These are phyloP conservation scores for Lodderomyces orthopsilosis DNA, from an alignment of 1,139 yeast genomes.

Conservation along the genomic window DNA sequence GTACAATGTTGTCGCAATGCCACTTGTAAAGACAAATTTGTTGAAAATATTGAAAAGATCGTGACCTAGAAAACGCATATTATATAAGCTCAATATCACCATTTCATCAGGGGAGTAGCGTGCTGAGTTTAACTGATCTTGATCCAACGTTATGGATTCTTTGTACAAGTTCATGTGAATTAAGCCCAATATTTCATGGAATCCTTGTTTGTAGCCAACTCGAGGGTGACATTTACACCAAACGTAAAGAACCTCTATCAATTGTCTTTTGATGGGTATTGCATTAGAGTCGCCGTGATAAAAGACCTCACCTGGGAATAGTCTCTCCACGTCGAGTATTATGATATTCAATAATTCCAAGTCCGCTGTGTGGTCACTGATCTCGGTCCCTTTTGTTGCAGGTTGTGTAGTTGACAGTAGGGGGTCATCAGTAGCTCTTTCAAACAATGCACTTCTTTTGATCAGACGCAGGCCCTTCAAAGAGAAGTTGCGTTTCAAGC, in stretches of 20 bases:
- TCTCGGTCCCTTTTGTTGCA: neutral
- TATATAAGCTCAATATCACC: constrained; percentile 36
- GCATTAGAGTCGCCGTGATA: constrained; percentile 32
- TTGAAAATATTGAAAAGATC: constrained; percentile 49
- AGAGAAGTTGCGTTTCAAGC: constrained; percentile 10
- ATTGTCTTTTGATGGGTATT: constrained; percentile 29
- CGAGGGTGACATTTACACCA: constrained; percentile 53
- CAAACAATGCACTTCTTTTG: neutral
- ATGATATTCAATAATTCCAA: constrained; percentile 41
- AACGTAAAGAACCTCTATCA: constrained; percentile 52
- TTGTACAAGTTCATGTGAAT: constrained; percentile 48
- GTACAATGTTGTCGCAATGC: constrained; percentile 39
- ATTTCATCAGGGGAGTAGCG: constrained; percentile 31
- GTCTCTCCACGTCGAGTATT: constrained; percentile 60
- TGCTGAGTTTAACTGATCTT: constrained; percentile 32
- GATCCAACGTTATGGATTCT: constrained; percentile 30
- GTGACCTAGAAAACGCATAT: constrained; percentile 37
- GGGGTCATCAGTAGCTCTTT: constrained; percentile 2
- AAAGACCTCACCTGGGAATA: constrained; percentile 58
- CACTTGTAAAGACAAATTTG: constrained; percentile 37
- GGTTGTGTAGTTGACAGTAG: neutral
- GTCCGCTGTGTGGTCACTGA: constrained; percentile 17
- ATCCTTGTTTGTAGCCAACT: constrained; percentile 66
- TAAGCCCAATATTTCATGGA: constrained; percentile 66
- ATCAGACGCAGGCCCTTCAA: neutral